A percentile compares a stretch with the other conserved stretches of the same genome.
These are phyloP conservation scores for Raphidocelis subcapitata DNA, from an alignment of 139 green algal species.

Conservation along the genomic window DNA sequence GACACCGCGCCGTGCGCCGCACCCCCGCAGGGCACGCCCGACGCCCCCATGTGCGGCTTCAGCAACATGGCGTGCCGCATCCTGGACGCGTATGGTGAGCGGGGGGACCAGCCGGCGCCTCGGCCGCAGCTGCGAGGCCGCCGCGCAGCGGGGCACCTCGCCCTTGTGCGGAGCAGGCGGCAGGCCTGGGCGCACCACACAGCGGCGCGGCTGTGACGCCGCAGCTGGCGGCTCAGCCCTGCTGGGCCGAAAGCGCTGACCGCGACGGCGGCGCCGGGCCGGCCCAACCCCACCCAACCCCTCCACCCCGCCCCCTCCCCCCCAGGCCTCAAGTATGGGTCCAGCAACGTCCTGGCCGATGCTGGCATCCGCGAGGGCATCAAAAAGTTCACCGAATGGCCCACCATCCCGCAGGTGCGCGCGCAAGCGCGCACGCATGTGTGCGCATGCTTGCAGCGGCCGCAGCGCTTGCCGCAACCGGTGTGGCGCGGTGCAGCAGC, in stretches of 20 bases:
- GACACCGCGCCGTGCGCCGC: background rate
- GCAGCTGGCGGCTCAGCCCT: too few species aligned
- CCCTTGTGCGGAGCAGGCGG: too few species aligned
- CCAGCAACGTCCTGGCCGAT: conserved; percentile 88
- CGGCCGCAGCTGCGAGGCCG: too few species aligned
- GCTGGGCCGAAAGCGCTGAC: too few species aligned
- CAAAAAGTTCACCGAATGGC: conserved; percentile 93
- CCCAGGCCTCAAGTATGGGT: conserved; percentile 77
- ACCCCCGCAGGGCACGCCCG: conserved; percentile 53
- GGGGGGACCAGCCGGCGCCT: background rate
- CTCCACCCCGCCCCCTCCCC: background rate
- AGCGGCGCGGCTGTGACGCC: too few species aligned
- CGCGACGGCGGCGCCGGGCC: too few species aligned
- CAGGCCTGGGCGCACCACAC: too few species aligned
- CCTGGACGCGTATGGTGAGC: conserved; percentile 84
- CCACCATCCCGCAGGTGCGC: conserved; percentile 89
- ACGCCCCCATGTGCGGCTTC: conserved; percentile 89
- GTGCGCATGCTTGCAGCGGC: too few species aligned
- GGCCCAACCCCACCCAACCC: background rate
- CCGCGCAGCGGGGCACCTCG: too few species aligned
- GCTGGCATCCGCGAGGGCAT: conserved; percentile 83
- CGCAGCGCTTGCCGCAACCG: too few species aligned
- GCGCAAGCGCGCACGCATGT: too few species aligned
- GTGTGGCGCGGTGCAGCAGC: too few species aligned
- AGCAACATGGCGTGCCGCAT: conserved; percentile 87